Conservation (phyloP, 2,329 filamentous ascomycete genomes). For the Fusarium keratoplasticum region DNA sequence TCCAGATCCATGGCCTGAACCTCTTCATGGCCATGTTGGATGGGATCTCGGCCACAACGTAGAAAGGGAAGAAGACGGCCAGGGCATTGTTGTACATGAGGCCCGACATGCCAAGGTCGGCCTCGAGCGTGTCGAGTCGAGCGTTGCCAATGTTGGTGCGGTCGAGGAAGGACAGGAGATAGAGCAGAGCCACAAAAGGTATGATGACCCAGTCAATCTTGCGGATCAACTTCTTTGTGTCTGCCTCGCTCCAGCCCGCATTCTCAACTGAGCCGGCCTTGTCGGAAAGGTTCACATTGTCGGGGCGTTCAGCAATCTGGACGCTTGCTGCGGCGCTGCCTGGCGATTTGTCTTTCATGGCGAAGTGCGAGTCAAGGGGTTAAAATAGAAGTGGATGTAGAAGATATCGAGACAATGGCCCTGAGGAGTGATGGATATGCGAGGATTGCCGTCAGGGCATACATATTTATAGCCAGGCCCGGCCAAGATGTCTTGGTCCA, state of each 20-base stretch:
- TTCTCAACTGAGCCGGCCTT: not conserved
- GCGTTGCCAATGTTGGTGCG: not conserved
- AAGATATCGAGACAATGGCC: not conserved
- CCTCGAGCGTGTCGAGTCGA: not conserved
- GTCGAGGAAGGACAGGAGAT: not conserved
- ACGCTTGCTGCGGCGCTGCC: not conserved
- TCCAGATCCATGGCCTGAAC: slow-evolving; percentile 59
- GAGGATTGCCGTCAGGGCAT: not conserved
- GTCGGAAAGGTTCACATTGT: not conserved
- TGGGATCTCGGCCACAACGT: slow-evolving; percentile 61
- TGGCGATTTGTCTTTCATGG: not conserved
- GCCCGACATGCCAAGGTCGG: not conserved
- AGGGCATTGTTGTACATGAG: not conserved
- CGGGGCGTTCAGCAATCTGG: not conserved
- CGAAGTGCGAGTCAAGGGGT: not conserved
- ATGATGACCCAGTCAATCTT: not conserved
- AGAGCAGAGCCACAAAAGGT: not conserved
- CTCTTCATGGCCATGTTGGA: slow-evolving; percentile 64
- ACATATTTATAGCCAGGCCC: not conserved
- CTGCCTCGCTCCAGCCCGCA: not conserved
- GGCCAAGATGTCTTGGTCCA: not conserved
- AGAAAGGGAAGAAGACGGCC: slow-evolving; percentile 59
- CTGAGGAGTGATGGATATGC: not conserved
- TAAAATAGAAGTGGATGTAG: not conserved
- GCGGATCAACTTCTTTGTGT: not conserved